Base-by-base conservation (phyloP, 179 eudicot genomes). In the Dionaea muscipula region DNA sequence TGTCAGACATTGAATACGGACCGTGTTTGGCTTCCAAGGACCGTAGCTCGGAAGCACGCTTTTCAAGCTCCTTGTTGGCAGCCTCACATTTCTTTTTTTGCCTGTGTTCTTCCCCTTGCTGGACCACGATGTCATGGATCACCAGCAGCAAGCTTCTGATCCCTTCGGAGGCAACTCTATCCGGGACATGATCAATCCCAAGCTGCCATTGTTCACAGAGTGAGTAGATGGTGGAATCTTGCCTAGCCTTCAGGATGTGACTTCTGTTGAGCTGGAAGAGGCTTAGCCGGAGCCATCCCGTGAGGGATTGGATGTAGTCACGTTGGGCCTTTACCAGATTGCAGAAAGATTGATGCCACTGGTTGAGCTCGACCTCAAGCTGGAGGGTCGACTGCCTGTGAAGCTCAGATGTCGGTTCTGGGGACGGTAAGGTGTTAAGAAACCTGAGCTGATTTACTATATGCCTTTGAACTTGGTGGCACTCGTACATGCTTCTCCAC, bases 401-500 rank as follows among this genome's bases (percentile, higher is more conserved):
- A 37, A 91, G 73, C 64, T 91, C 95, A 1, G 96, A 78, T 8
- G 96, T 91, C 7, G 95, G 86, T 21, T 80, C 76, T 0, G 56
- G 59, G 0, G 94, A 84, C 19, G 95, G 81, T 13, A 73, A 57
- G 44, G 71, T 63, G 50, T 77, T 74, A 18, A 91, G 87, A 66
- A 65, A 84, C 70, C 82, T 91, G 64, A 91, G 86, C 73, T 84
- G 98, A 65, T 82, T 88, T 33, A 84, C 98, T 51, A 91, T 91
- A 83, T 87, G 88, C 47, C 65, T 77, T 50, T 91, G 96, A 59
- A 84, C 98, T 62, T 91, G 98, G 69, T 91, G 98, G 61, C 75
- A 78, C 70, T 91, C 94, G 27, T 87, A 84, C 79, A 84, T 80
- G 76, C 88, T 84, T 66, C 94, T 84, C 98, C 98, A 91, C 98